Base-by-base conservation (phyloP, 2,329 filamentous ascomycete genomes). In the Davidsoniella virescens region DNA sequence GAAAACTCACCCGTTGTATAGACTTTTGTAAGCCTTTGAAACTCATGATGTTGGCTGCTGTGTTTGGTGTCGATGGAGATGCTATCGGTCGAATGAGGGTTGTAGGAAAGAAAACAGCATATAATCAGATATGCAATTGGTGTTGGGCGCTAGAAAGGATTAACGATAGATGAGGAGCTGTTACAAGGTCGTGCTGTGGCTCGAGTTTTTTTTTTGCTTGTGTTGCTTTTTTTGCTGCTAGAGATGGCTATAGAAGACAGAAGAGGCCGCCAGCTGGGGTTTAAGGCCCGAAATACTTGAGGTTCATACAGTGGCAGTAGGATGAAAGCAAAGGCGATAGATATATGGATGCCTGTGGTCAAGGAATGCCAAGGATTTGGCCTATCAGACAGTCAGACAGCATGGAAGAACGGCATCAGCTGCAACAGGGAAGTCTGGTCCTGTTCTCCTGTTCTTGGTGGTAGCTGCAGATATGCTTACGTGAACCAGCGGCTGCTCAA, bases 11-110 rank as follows among this genome's bases (percentile, higher is more conserved):
- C 69, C 92, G 79, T 55, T 78, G 77, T 63, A 94, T 72, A 70
- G 83, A 83, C 74, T 95, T 96, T 65, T 84, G 80, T 62, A 98
- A 86, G 61, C 92, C 92, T 69, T 92, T 93, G 75, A 94, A 88
- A 77, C 88, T 95, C 92, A 98, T 96, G 63, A 49, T 61, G 62
- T 50, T 54, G 47, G 36, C 14, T 36, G 33, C 9, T 33, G 16
- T 49, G n/a, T 26, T 16, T 40, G 10, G 18, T 17, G 16, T 16
- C n/a, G 20, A 40, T 41, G 6, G 10, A 29, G n/a, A 8, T 42
- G n/a, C 26, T 42, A n/a, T 14, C 14, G 39, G 16, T 44, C 16
- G 44, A 33, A 33, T 33, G 29, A 33, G 29, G 29, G 29, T 33
- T 33, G 29, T 33, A 33, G 29, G 29, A 33, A 33, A 33, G 12